A percentile compares a stretch with the other conserved stretches of the same genome.
phyloP scores from a whole-genome alignment of 2,329 filamentous ascomycete species.

The Venturia oleaginea region DNA sequence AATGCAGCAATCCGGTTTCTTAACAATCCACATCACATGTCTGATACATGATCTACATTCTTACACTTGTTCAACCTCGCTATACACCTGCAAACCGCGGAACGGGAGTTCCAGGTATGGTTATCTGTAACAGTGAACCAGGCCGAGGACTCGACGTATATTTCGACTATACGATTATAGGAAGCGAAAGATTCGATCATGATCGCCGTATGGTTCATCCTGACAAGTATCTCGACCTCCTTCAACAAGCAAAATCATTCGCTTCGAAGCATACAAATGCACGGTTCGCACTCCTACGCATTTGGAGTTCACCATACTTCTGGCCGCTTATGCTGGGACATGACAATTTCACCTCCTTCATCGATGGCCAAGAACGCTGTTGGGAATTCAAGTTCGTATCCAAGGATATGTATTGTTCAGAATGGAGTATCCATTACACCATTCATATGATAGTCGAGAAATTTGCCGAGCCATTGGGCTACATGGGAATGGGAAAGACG shows the following conservation, averaged over 20 bases:
- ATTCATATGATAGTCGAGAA: slow-evolving; percentile 25
- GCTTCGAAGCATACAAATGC: slow-evolving; percentile 21
- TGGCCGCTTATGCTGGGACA: slow-evolving; percentile 39
- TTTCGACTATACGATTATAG: background rate
- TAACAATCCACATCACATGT: too few species aligned
- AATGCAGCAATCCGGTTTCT: too few species aligned
- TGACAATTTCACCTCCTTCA: slow-evolving; percentile 31
- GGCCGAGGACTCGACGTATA: background rate
- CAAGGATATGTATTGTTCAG: slow-evolving; percentile 37
- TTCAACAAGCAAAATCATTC: slow-evolving; percentile 17
- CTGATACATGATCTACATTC: too few species aligned
- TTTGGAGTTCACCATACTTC: slow-evolving; percentile 43
- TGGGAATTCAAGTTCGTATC: slow-evolving; percentile 33
- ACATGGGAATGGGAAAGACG: slow-evolving; percentile 24
- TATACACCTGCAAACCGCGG: background rate
- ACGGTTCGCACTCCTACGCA: slow-evolving; percentile 35
- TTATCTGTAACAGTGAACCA: background rate
- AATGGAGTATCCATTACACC: slow-evolving; percentile 36
- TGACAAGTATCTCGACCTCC: background rate
- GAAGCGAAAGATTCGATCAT: background rate
- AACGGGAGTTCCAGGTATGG: background rate
- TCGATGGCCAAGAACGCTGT: background rate
- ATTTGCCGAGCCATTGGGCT: slow-evolving; percentile 16
- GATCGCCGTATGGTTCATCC: background rate
- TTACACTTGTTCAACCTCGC: background rate